Conservation (phyloP, 805 yeast species). For the Dipodascus albidus region DNA sequence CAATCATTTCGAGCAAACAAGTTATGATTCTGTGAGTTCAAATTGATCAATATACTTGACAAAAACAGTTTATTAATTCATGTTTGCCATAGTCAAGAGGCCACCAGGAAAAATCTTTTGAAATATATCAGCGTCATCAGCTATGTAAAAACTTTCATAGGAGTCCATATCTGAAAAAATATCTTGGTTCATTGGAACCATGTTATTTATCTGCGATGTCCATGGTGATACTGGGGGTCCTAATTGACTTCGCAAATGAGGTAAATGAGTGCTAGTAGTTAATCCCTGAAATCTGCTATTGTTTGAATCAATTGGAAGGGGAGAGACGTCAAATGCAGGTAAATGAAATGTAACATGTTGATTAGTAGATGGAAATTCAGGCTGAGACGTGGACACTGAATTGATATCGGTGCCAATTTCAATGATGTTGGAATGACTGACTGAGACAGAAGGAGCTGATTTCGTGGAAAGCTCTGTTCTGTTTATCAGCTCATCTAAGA, state of each 20-base stretch:
- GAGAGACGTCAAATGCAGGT: not conserved
- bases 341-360: not conserved
- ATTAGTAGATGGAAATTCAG: not conserved
- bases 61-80: not conserved
- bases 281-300: not conserved
- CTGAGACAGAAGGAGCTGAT: not conserved
- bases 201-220: not conserved
- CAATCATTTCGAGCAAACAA: too few relatives aligned
- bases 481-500: not conserved
- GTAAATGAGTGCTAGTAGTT: not conserved
- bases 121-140: not conserved
- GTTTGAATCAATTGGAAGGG: not conserved
- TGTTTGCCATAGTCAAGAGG: not conserved
- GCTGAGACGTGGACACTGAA: not conserved
- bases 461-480: not conserved
- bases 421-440: not conserved
- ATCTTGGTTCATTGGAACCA: not conserved
- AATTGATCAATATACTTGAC: too few relatives aligned
- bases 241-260: not conserved
- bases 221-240: not conserved
- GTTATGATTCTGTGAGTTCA: too few relatives aligned
- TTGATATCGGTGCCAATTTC: not conserved
- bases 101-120: slow-evolving; percentile 1
- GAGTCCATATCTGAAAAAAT: not conserved
- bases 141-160: not conserved